Evolutionary conservation across 176 grass and related monocot species (phyloP).

Genomic region (Poa annua): DNA sequence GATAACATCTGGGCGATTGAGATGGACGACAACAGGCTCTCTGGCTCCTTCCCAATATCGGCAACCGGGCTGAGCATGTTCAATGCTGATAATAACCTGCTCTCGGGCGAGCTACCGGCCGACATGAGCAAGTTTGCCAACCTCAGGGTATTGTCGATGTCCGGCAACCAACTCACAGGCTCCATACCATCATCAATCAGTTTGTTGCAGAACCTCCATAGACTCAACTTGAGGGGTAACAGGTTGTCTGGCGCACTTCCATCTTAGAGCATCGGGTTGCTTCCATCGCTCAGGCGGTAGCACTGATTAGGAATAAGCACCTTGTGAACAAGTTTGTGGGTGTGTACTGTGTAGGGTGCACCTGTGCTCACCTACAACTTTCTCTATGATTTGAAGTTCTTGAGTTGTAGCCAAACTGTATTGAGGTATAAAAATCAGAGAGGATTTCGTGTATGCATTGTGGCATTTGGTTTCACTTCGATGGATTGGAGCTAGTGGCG

Average conservation of each 20-base stretch:
- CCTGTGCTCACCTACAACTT: too few relatives aligned
- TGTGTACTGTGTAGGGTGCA: too few relatives aligned
- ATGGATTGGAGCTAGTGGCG: too few relatives aligned
- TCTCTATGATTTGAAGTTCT: too few relatives aligned
- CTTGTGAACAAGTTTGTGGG: too few relatives aligned
- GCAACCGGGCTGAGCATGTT: background rate
- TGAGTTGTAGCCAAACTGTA: too few relatives aligned
- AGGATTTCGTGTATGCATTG: too few relatives aligned
- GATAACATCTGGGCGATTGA: background rate
- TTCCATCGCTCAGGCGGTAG: background rate
- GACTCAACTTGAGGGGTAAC: constrained; percentile 43
- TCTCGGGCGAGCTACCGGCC: constrained; percentile 35
- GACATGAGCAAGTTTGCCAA: background rate
- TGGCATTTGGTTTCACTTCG: too few relatives aligned
- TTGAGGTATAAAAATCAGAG: too few relatives aligned
- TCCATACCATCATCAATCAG: constrained; percentile 28
- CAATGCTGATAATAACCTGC: background rate
- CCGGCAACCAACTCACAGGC: constrained; percentile 31
- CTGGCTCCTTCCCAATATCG: background rate
- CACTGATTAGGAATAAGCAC: background rate
- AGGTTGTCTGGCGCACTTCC: constrained; percentile 27
- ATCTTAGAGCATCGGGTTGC: background rate
- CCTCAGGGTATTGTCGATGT: background rate
- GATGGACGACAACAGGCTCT: background rate
- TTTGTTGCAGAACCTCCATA: background rate